A percentile compares a stretch with the other conserved stretches of the same genome.
Conservation (phyloP, 768 basidiomycete genomes). For the Mycena kentingensis region DNA sequence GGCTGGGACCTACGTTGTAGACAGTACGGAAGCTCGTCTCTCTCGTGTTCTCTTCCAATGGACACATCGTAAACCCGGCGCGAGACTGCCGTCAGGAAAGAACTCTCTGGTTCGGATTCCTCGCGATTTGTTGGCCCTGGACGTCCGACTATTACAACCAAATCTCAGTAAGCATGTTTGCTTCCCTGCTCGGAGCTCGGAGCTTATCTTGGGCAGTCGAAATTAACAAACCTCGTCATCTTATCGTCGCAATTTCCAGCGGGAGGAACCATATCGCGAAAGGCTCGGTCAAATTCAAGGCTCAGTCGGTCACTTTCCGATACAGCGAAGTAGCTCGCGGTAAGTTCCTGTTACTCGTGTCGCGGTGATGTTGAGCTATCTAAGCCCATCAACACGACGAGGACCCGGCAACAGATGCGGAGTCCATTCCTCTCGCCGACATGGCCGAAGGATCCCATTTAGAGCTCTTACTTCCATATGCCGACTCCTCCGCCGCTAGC, state of each 20-base stretch:
- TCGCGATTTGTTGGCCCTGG: conserved; percentile 60
- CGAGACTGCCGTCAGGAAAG: conserved; percentile 28
- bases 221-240: conserved; percentile 57
- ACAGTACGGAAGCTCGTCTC: conserved; percentile 66
- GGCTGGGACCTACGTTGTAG: conserved; percentile 67
- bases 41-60: conserved; percentile 70
- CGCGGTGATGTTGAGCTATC: neutral
- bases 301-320: conserved; percentile 56
- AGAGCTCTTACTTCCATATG: conserved; percentile 63
- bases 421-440: conserved; percentile 49
- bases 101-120: conserved; percentile 61
- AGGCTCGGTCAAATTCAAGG: conserved; percentile 54
- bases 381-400: conserved; percentile 25
- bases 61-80: conserved; percentile 45
- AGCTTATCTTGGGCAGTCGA: conserved; percentile 48
- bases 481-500: conserved; percentile 60
- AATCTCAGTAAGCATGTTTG: conserved; percentile 37
- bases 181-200: neutral
- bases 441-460: conserved; percentile 48
- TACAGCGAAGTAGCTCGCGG: conserved; percentile 46
- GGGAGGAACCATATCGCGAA: conserved; percentile 68
- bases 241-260: conserved; percentile 60
- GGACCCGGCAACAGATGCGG: conserved; percentile 41
- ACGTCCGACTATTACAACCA: conserved; percentile 66
- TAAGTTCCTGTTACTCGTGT: conserved; percentile 9